These are phyloP conservation scores for Pneumocystis canis DNA, from an alignment of 1,139 yeast species.

Conservation along the genomic window DNA sequence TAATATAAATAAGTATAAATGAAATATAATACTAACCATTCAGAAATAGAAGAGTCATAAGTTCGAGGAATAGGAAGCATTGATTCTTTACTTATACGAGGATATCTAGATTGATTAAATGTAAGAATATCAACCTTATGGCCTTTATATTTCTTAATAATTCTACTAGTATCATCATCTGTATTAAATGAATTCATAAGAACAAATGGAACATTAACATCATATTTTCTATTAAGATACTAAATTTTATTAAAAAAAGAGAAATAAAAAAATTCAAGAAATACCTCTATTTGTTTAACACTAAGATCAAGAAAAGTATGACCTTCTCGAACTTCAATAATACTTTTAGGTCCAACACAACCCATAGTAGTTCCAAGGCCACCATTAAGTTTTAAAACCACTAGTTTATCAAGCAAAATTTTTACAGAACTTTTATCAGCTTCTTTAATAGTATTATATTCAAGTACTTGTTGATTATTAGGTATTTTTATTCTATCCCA, in stretches of 20 bases:
- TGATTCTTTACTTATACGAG: conserved; percentile 89
- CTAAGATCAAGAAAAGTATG: conserved; percentile 89
- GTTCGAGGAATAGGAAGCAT: conserved; percentile 81
- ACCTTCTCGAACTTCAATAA: conserved; percentile 96
- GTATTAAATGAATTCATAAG: conserved; percentile 98
- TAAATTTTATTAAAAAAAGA: background rate
- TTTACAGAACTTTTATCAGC: conserved; percentile 22
- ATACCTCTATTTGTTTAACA: conserved; percentile 76
- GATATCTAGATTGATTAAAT: conserved; percentile 92
- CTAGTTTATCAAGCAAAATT: conserved; percentile 61
- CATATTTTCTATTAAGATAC: conserved; percentile 77
- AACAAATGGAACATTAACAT: conserved; percentile 85
- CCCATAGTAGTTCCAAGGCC: conserved; percentile 99
- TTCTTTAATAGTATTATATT: conserved; percentile 38
- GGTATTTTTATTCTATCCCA: conserved; percentile 98
- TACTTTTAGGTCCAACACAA: conserved; percentile 96
- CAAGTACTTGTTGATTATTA: conserved; percentile 70
- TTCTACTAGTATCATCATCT: conserved; percentile 85
- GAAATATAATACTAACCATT: conserved; percentile 37
- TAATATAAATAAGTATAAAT: background rate
- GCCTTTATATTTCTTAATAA: conserved; percentile 91
- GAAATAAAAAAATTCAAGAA: background rate
- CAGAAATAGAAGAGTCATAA: conserved; percentile 57
- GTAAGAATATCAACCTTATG: conserved; percentile 92
- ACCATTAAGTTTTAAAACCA: conserved; percentile 91